Base-by-base conservation (phyloP, 345 rosid species). In the Bruguiera gymnorhiza region DNA sequence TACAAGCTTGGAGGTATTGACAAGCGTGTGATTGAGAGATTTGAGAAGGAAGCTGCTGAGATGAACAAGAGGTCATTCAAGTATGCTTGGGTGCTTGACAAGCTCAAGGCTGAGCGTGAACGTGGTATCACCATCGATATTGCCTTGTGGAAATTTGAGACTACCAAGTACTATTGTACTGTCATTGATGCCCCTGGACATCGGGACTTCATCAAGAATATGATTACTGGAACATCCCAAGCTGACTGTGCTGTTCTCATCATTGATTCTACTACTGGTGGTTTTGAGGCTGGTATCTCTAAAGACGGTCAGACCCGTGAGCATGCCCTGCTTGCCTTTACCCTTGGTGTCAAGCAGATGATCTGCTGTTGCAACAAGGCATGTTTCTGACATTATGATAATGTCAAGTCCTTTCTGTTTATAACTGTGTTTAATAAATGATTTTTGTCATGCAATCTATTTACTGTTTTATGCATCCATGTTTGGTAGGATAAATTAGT, bases 31-130 rank as follows among this genome's bases (percentile, higher is more conserved):
- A 88, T 88, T 8, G 93, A 88, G 78, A 86, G 90, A 78, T 88
- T 88, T 9, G 93, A 88, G 89, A 88, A 88, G 85, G 96, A 89
- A 65, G 96, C 96, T 72, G 92, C 96, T 67, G 96, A 89, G 87
- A 89, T 89, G 96, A 89, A 89, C 87, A 89, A 89, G 77, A 82
- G 96, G 77, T 89, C 96, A 0, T 89, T 89, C 87, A 89, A 89
- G 84, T 89, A 89, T 31, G 96, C 96, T 0, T 89, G 92, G 96
- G 96, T 89, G 6, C 77, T 89, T 16, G 96, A 89, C 89, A 89
- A 89, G 83, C 87, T 89, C 29, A 87, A 89, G 85, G 96, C 92
- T 0, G 96, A 89, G 85, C 83, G 96, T 24, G 96, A 89, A 70
- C 92, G 96, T 79, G 96, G 96, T 67, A 89, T 89, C 66, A 89